Evolutionary conservation across 768 basidiomycete genomes (phyloP), one percentile per base, ranked within the genome.

Genomic region (Mycena vitilis): DNA sequence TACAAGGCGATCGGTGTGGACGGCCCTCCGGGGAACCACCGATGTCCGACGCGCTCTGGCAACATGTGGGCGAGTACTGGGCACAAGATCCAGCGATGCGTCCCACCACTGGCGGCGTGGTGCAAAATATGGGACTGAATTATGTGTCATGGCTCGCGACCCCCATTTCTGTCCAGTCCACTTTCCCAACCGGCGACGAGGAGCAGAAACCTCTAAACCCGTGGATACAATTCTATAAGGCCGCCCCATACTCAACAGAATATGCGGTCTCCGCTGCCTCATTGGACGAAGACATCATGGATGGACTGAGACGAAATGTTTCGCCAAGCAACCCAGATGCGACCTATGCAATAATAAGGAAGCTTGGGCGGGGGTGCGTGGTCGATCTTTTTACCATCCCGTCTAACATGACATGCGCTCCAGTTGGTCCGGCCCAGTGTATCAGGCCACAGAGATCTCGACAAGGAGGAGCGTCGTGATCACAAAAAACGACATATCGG

Each of bases 401-500:
- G 5, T 18, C 38, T 38, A 6, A 55, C n/a, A 18, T 23, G 1
- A 47, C 36, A n/a, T 11, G 48, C 54, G 68, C 58, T 25, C 61
- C 58, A 60, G 72, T 65, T 68, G 5, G 9, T 98, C 96, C 18
- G 97, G 97, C 20, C 95, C 98, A 75, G 97, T 99, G 13, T 99
- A 96, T 76, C 96, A 99, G 30, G 97, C 98, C 16, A 98, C 96
- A 83, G 93, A 91, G 10, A 84, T 95, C 22, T 83, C 89, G 6
- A 93, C 87, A 4, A 91, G 93, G 55, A 91, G 89, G 81, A 96
- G 95, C 79, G 94, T 98, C 18, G 96, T 95, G 3, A 97, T 98
- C 83, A 96, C 97, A 83, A 95, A 97, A 84, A 98, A 97, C 95
- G 96, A 98, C 80, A 84, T 98, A 47, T 87, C 94, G n/a, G 93